Base-by-base conservation (phyloP, 1,284 basidiomycete genomes). In the Abortiporus biennis region DNA sequence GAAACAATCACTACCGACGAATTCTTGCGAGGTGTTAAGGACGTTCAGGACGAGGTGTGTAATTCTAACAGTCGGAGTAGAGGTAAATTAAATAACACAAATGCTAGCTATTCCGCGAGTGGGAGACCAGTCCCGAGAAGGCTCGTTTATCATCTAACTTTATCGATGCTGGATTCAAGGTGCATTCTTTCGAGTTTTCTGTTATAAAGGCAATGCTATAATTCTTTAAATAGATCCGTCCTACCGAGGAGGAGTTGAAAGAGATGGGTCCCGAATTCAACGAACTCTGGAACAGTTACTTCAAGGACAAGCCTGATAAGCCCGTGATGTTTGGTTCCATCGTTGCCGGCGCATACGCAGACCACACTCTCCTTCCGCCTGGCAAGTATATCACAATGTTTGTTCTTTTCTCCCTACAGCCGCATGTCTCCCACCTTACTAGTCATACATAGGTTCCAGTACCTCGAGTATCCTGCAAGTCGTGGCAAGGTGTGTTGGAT, bases 161-260 rank as follows among this genome's bases (percentile, higher is more conserved):
- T 27, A 84, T 85, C 52, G 82, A 85, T 58, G 82, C 82, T 43
- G 81, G 82, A 11, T 83, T 80, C 69, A 85, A 78, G 52, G 49
- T 73, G 12, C 65, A 75, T 9, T 74, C 74, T 2, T 59, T 49
- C 4, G 42, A 49, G 4, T 9, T 6, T 9, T 41, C 8, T 16
- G n/a, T 6, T 16, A 2, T 22, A 4, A 19, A 3, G 12, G 24
- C 3, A 31, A 6, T 5, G 9, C 15, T 8, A 12, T 16, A 30
- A 15, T 15, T 6, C 3, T 13, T 31, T 3, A 9, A 3, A 3
- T 24, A 77, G 51, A 49, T 73, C 12, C 67, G 76, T 6, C 76
- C 76, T 2, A 61, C 52, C 4, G 44, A 51, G 5, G 55, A 62
- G 13, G 74, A 78, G 19, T 56, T 76, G 19, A 55, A 64, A 31